Percentiles rank a stretch among this genome's conserved stretches.
These are phyloP conservation scores for Podaxis sp. DNA, from an alignment of 768 basidiomycete species.

Conservation along the genomic window DNA sequence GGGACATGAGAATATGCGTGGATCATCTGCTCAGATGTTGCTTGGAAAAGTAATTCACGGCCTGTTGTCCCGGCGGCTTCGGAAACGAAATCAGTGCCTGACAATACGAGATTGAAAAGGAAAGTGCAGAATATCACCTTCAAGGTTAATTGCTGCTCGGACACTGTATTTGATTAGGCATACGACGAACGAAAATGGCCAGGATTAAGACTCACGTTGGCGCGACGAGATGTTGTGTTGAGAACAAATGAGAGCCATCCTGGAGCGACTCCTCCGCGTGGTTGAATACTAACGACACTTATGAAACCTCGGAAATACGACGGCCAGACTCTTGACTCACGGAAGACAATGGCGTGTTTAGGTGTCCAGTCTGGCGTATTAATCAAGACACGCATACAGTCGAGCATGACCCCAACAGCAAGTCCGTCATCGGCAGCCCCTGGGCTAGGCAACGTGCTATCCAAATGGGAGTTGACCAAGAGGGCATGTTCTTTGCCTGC, in stretches of 20 bases:
- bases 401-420: constrained; percentile 89
- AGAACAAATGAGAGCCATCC: constrained; percentile 91
- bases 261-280: constrained; percentile 94
- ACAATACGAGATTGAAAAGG: background rate
- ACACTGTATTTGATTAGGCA: constrained; percentile 46
- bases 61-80: constrained; percentile 85
- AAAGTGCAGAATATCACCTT: constrained; percentile 48
- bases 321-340: constrained; percentile 45
- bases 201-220: constrained; percentile 50
- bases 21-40: constrained; percentile 94
- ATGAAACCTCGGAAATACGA: background rate
- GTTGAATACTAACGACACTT: constrained; percentile 71
- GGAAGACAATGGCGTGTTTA: constrained; percentile 74
- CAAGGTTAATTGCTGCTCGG: constrained; percentile 85
- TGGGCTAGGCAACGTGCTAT: constrained; percentile 86
- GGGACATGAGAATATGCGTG: constrained; percentile 85
- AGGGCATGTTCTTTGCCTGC: constrained; percentile 78
- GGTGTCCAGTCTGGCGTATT: constrained; percentile 69
- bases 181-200: background rate
- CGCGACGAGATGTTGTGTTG: constrained; percentile 81
- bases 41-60: constrained; percentile 91
- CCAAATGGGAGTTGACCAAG: constrained; percentile 86
- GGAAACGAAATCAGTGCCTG: constrained; percentile 1
- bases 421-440: constrained; percentile 89
- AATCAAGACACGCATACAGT: constrained; percentile 77